Percentiles rank a stretch among this genome's conserved stretches.
Conservation (phyloP, 2,329 filamentous ascomycete species). For the Fusarium hostae region DNA sequence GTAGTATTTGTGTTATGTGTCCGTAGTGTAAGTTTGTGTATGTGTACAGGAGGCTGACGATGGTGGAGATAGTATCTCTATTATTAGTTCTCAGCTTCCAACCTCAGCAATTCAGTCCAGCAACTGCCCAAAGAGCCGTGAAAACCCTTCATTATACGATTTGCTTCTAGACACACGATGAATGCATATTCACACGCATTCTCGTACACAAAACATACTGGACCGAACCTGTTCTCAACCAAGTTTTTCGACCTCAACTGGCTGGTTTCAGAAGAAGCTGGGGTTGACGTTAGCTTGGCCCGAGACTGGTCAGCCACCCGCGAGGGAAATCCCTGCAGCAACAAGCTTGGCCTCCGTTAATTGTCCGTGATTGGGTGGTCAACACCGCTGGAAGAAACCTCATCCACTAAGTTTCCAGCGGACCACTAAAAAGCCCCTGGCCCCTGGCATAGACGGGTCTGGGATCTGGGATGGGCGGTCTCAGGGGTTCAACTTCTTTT, state of each 20-base stretch:
- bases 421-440: constrained; percentile 19
- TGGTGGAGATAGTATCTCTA: constrained; percentile 15
- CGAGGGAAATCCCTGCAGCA: constrained; percentile 25
- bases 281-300: constrained; percentile 31
- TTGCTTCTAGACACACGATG: background rate
- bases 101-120: background rate
- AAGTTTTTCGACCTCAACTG: constrained; percentile 18
- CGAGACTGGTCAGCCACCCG: constrained; percentile 31
- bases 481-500: constrained; percentile 36
- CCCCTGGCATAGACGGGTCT: constrained; percentile 24
- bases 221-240: constrained; percentile 1
- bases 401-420: background rate
- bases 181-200: background rate
- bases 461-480: constrained; percentile 21
- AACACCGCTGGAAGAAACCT: background rate
- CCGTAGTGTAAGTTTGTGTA: background rate
- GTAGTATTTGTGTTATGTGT: constrained; percentile 5
- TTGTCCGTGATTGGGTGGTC: constrained; percentile 5
- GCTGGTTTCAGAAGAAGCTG: constrained; percentile 43
- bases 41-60: constrained; percentile 1
- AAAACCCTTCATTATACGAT: background rate
- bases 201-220: background rate
- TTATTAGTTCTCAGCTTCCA: background rate
- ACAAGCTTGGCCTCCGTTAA: constrained; percentile 11
- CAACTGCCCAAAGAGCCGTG: background rate